Percentiles rank a stretch among this genome's conserved stretches.
Conservation (phyloP, 164 flowering plant species). For the Saururus chinensis region DNA sequence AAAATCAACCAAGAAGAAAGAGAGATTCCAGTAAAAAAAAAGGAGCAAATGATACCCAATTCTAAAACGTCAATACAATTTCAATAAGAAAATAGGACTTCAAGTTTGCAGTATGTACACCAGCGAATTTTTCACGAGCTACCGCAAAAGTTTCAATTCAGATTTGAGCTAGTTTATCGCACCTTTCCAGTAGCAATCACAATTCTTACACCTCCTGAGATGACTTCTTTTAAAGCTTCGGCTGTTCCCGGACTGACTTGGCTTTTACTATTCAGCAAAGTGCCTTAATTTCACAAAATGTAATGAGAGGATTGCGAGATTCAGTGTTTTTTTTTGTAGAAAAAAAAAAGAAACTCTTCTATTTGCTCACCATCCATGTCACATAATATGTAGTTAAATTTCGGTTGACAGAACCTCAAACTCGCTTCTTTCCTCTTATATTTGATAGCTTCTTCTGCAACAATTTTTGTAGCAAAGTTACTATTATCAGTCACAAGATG, state of each 20-base stretch:
- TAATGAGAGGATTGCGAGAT: conserved; percentile 4
- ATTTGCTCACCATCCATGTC: conserved; percentile 91
- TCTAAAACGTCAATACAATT: too few relatives aligned
- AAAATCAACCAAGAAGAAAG: not conserved
- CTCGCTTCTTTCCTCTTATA: conserved; percentile 83
- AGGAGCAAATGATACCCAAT: too few relatives aligned
- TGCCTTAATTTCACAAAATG: conserved; percentile 30
- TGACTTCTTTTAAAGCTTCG: conserved; percentile 70
- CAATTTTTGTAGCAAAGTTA: conserved; percentile 8
- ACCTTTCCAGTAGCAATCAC: conserved; percentile 98
- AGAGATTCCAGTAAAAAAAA: not conserved
- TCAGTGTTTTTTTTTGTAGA: conserved; percentile 5
- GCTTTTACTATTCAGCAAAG: conserved; percentile 84
- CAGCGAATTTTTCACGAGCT: not conserved
- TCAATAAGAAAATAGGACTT: not conserved
- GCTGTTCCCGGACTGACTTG: conserved; percentile 49
- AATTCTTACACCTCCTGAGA: conserved; percentile 72
- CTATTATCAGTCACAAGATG: not conserved
- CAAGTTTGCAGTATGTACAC: not conserved
- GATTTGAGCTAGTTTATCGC: conserved; percentile 6
- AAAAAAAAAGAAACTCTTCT: not conserved
- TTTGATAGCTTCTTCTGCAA: conserved; percentile 35
- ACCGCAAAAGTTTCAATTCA: too few relatives aligned
- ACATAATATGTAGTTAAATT: conserved; percentile 78
- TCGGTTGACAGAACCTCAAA: conserved; percentile 77